These are phyloP conservation scores for Vitis vinifera DNA, from an alignment of 164 flowering plant genomes.

Conservation along the genomic window ASM3070453v1 NC_081809.1:12108001-12108500, in stretches of 20 bases:
- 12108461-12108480: not conserved
- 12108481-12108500: not conserved
- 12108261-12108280: constrained; percentile 79
- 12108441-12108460: not conserved
- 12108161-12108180: not conserved
- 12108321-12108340: constrained; percentile 65
- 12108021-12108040: not conserved
- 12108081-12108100: not conserved
- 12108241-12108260: constrained; percentile 77
- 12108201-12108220: constrained; percentile 64
- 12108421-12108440: not conserved
- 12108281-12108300: constrained; percentile 75
- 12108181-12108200: constrained; percentile 43
- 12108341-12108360: constrained; percentile 39
- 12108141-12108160: not conserved
- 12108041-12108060: not conserved
- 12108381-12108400: not conserved
- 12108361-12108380: not conserved
- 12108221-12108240: constrained; percentile 62
- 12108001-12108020: not conserved
- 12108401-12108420: not conserved
- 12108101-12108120: not conserved
- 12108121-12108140: not conserved
- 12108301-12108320: constrained; percentile 61
- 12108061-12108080: not conserved